These are phyloP conservation scores for Saccharomyces pastorianus DNA, from an alignment of 1,139 yeast species.

Conservation along the genomic window DNA sequence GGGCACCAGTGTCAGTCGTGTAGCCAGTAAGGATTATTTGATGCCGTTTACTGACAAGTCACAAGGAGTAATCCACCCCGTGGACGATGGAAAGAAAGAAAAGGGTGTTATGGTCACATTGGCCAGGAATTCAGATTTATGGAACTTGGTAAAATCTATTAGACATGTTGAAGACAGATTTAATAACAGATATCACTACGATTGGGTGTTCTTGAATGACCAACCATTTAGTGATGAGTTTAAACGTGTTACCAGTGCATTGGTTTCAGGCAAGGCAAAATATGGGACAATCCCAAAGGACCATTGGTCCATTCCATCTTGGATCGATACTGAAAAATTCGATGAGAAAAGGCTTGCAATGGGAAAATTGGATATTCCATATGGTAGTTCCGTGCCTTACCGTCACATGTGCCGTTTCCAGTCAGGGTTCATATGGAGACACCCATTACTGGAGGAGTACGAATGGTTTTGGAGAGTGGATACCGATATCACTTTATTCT, in stretches of 20 bases:
- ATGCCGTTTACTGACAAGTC: conserved; percentile 27
- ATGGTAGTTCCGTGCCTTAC: conserved; percentile 58
- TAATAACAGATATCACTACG: conserved; percentile 55
- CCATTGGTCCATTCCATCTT: conserved; percentile 50
- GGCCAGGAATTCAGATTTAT: conserved; percentile 65
- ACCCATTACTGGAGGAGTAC: conserved; percentile 59
- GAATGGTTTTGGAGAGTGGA: conserved; percentile 94
- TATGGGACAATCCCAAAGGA: conserved; percentile 45
- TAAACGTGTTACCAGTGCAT: conserved; percentile 34
- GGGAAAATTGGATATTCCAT: conserved; percentile 41
- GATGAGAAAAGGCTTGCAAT: conserved; percentile 42
- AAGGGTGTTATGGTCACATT: conserved; percentile 70
- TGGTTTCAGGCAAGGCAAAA: conserved; percentile 43
- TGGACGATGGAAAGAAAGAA: conserved; percentile 34
- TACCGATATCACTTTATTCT: conserved; percentile 69
- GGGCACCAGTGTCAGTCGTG: neutral
- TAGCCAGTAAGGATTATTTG: conserved; percentile 9
- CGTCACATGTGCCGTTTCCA: conserved; percentile 91
- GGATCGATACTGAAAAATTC: conserved; percentile 54
- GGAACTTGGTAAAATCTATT: conserved; percentile 52
- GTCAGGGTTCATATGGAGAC: conserved; percentile 83
- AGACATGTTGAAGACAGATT: conserved; percentile 67
- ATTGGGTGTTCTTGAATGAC: conserved; percentile 70
- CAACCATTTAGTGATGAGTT: conserved; percentile 43
- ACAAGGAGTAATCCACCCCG: conserved; percentile 26